phyloP scores from a whole-genome alignment of 768 basidiomycete genomes.

The Chalciporus piperatus region DNA sequence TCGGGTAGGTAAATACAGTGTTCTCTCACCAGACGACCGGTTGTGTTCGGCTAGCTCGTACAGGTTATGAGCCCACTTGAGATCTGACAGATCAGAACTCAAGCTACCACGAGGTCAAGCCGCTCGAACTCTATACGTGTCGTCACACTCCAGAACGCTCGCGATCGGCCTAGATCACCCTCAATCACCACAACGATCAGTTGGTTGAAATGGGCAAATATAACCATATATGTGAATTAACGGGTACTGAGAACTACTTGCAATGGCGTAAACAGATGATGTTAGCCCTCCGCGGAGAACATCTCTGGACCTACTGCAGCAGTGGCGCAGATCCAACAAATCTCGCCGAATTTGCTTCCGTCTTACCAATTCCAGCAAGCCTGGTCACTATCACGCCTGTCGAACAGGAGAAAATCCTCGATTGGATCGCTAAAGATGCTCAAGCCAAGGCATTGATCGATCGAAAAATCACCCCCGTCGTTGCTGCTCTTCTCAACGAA shows the following conservation, averaged over 20 bases:
- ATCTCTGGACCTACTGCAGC: conserved; percentile 4
- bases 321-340: not conserved
- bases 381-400: not conserved
- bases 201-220: no score
- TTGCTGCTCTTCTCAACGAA: rapidly evolving
- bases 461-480: not conserved
- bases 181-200: no score
- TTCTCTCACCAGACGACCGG: no score
- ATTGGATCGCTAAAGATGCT: not conserved
- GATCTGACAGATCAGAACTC: no score
- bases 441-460: conserved; percentile 5
- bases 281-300: not conserved
- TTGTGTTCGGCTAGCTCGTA: no score
- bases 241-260: not conserved
- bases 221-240: conserved; percentile 11
- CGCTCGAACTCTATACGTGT: no score
- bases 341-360: not conserved
- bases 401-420: not conserved
- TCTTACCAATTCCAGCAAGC: not conserved
- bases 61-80: no score
- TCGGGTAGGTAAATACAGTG: no score
- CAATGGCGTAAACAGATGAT: not conserved
- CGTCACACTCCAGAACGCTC: no score
- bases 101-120: no score
- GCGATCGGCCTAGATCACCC: no score